These are phyloP conservation scores for Candida morakotiae DNA, from an alignment of 805 yeast species.

Conservation along the genomic window DNA sequence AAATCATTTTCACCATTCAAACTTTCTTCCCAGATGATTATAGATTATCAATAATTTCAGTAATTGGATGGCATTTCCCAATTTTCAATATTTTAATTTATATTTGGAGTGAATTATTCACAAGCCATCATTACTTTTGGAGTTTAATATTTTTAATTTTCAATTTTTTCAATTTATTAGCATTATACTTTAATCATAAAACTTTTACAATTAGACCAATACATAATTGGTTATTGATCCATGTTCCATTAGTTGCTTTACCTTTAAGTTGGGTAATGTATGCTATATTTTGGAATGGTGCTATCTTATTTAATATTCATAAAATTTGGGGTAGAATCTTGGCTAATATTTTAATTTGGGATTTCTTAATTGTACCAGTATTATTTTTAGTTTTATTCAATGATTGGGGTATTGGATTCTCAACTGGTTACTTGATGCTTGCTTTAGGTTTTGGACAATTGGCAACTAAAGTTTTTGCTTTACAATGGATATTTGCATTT, in stretches of 20 bases:
- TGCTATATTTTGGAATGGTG: constrained; percentile 82
- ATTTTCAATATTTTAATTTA: constrained; percentile 57
- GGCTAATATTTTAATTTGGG: constrained; percentile 77
- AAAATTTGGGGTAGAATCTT: constrained; percentile 58
- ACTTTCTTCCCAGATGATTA: constrained; percentile 32
- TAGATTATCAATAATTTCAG: constrained; percentile 4
- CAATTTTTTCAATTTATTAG: constrained; percentile 57
- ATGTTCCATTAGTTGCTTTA: constrained; percentile 61
- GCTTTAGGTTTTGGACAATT: constrained; percentile 73
- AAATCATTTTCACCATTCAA: constrained; percentile 47
- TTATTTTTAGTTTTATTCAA: constrained; percentile 52
- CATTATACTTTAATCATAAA: constrained; percentile 54
- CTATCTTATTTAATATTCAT: constrained; percentile 64
- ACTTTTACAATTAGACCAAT: constrained; percentile 54
- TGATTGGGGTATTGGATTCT: constrained; percentile 69
- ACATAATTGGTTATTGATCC: constrained; percentile 53
- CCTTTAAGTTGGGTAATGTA: constrained; percentile 75
- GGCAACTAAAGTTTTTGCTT: constrained; percentile 62
- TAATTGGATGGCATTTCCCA: constrained; percentile 60
- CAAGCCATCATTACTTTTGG: constrained; percentile 52
- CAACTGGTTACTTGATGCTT: constrained; percentile 53
- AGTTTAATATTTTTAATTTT: constrained; percentile 55
- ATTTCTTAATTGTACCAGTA: constrained; percentile 62
- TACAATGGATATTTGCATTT: constrained; percentile 85
- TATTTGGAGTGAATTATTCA: constrained; percentile 62